Evolutionary conservation across 345 rosid species (phyloP), one percentile per base, ranked within the genome.

Genomic region (Erodium maritimum): DNA sequence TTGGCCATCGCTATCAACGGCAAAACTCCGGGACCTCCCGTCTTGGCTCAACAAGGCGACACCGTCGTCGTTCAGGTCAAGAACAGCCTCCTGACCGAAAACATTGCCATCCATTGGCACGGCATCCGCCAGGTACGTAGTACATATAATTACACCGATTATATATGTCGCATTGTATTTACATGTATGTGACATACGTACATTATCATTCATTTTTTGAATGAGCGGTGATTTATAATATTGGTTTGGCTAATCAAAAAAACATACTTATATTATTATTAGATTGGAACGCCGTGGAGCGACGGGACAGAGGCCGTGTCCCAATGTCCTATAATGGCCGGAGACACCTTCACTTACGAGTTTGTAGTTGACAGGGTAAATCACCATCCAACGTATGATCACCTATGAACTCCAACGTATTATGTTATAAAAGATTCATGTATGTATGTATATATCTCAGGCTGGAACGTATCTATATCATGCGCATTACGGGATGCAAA

Each of bases 401-500:
- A n/a, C n/a, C n/a, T n/a, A n/a, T n/a, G n/a, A n/a, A n/a, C n/a
- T n/a, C n/a, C n/a, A n/a, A n/a, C n/a, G n/a, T n/a, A n/a, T n/a
- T n/a, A n/a, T n/a, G n/a, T n/a, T n/a, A n/a, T n/a, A n/a, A n/a
- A n/a, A n/a, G n/a, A n/a, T n/a, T n/a, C n/a, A n/a, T n/a, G n/a
- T n/a, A n/a, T n/a, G n/a, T n/a, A n/a, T n/a, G n/a, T n/a, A n/a
- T n/a, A n/a, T 29, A 11, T 29, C 5, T 29, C 72, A 87, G 97
- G 73, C 95, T 5, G 84, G 84, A 23, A 82, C 93, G 14, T 90
- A 83, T 54, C 50, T 87, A 73, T 85, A 79, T 59, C 97, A 87
- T 53, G 87, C 90, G 0, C 90, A 83, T 66, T 87, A 90, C 20
- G 83, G 88, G 20, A 82, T 90, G 90, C 97, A 90, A 62, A 81